These are phyloP conservation scores for Abelmoschus esculentus DNA, from an alignment of 345 rosid genomes.

Conservation along the genomic window DNA sequence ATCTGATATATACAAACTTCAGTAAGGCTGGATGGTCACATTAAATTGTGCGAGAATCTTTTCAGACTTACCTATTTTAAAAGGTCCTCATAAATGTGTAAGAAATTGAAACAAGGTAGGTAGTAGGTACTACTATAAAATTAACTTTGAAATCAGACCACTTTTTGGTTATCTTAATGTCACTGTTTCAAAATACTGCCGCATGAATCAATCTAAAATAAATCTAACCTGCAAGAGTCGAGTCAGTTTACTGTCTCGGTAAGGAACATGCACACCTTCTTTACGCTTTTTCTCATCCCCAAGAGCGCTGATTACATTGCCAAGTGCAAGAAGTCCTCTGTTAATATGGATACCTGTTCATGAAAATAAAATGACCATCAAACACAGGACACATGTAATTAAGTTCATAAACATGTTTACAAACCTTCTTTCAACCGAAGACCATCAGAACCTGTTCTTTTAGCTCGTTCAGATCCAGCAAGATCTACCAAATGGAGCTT, in stretches of 20 bases:
- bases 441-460: slow-evolving; percentile 80
- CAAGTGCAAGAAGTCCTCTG: slow-evolving; percentile 83
- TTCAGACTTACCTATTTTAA: neutral
- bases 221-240: slow-evolving; percentile 62
- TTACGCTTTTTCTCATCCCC: slow-evolving; percentile 83
- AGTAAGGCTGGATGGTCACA: neutral
- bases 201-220: neutral
- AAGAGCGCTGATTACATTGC: slow-evolving; percentile 80
- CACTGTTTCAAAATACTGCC: neutral
- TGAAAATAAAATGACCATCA: slow-evolving; percentile 14
- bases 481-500: slow-evolving; percentile 84
- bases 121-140: neutral
- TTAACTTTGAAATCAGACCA: neutral
- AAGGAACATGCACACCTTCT: slow-evolving; percentile 81
- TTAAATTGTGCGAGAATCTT: neutral
- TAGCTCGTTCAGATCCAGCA: slow-evolving; percentile 90
- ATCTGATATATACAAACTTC: neutral
- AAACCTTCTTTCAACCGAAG: slow-evolving; percentile 71
- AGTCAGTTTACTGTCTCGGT: slow-evolving; percentile 85
- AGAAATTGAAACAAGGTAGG: slow-evolving; percentile 5
- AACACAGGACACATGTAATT: slow-evolving; percentile 1
- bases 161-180: slow-evolving; percentile 8
- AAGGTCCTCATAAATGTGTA: neutral
- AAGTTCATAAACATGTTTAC: slow-evolving; percentile 16
- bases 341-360: slow-evolving; percentile 72